Percentiles rank a stretch among this genome's conserved stretches.
Evolutionary conservation across 495 filamentous ascomycete species (phyloP).

Genomic region (Terfezia claveryi): DNA sequence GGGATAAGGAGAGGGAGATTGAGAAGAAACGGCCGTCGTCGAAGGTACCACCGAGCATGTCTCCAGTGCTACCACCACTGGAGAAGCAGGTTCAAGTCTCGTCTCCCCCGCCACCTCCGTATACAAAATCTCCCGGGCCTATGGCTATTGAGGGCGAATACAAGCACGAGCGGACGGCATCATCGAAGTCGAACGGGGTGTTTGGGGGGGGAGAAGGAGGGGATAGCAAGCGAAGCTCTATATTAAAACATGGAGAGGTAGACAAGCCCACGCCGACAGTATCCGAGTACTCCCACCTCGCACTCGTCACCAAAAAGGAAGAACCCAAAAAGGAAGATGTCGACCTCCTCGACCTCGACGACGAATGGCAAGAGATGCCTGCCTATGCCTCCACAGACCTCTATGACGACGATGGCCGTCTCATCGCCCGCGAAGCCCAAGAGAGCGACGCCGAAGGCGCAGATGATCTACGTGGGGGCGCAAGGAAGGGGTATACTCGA

Average conservation of each 20-base stretch:
- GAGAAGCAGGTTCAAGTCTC: too few species aligned
- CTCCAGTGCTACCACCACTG: too few species aligned
- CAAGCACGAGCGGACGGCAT: too few species aligned
- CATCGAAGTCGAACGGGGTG: too few species aligned
- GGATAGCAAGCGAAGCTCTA: background rate
- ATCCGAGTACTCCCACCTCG: background rate
- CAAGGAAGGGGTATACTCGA: constrained; percentile 81
- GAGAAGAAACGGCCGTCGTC: constrained; percentile 14
- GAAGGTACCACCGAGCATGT: background rate
- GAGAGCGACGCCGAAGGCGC: constrained; percentile 50
- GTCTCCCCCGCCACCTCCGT: too few species aligned
- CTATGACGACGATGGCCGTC: constrained; percentile 78
- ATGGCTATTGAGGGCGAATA: too few species aligned
- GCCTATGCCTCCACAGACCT: constrained; percentile 77
- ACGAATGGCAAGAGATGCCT: constrained; percentile 84
- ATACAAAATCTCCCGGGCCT: too few species aligned
- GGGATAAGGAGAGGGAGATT: background rate
- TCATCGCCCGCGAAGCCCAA: constrained; percentile 56
- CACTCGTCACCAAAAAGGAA: background rate
- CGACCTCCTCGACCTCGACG: constrained; percentile 14
- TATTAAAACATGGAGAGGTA: background rate
- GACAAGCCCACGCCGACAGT: background rate
- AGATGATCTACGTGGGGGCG: constrained; percentile 51
- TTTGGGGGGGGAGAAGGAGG: too few species aligned
- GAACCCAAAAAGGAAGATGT: background rate